A percentile compares a stretch with the other conserved stretches of the same genome.
Evolutionary conservation across 306 rosid species (phyloP).

Genomic region (Dalbergia cultrata): DNA sequence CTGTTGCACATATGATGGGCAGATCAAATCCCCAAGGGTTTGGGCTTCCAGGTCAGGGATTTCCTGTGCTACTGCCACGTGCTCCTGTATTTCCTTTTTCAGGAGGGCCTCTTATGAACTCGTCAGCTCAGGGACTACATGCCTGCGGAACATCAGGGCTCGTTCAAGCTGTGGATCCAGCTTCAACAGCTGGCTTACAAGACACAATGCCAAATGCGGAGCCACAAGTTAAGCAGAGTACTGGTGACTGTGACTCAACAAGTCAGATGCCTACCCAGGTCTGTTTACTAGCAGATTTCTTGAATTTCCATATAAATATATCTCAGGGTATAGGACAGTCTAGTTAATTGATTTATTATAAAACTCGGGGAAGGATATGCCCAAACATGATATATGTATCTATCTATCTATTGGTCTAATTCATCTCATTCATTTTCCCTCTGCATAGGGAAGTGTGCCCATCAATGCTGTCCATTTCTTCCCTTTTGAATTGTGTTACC

Average conservation of each 20-base stretch:
- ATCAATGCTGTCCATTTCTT: neutral
- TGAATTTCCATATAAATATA: neutral
- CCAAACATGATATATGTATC: neutral
- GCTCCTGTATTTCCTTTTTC: slow-evolving; percentile 59
- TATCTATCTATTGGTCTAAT: no score
- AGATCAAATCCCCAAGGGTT: slow-evolving; percentile 73
- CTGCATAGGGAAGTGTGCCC: neutral
- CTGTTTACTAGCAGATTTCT: slow-evolving; percentile 33
- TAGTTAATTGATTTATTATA: slow-evolving; percentile 19
- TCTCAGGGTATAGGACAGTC: neutral
- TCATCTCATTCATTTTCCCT: neutral
- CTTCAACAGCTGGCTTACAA: slow-evolving; percentile 67
- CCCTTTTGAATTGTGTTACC: neutral
- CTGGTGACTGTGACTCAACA: slow-evolving; percentile 56
- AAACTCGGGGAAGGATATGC: neutral
- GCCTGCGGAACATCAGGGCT: slow-evolving; percentile 60
- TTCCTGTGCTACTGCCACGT: slow-evolving; percentile 65
- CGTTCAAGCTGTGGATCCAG: slow-evolving; percentile 58
- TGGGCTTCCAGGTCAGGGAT: slow-evolving; percentile 82
- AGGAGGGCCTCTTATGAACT: slow-evolving; percentile 71
- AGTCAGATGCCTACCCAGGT: slow-evolving; percentile 70
- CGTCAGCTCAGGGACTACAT: slow-evolving; percentile 53
- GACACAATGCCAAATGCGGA: slow-evolving; percentile 58
- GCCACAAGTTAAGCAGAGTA: slow-evolving; percentile 55
- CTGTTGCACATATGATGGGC: slow-evolving; percentile 63